A percentile compares a stretch with the other conserved stretches of the same genome.
These are phyloP conservation scores for Nowakowskiella sp. DNA, from an alignment of 192 early-diverging fungal species.

Conservation along the genomic window DNA sequence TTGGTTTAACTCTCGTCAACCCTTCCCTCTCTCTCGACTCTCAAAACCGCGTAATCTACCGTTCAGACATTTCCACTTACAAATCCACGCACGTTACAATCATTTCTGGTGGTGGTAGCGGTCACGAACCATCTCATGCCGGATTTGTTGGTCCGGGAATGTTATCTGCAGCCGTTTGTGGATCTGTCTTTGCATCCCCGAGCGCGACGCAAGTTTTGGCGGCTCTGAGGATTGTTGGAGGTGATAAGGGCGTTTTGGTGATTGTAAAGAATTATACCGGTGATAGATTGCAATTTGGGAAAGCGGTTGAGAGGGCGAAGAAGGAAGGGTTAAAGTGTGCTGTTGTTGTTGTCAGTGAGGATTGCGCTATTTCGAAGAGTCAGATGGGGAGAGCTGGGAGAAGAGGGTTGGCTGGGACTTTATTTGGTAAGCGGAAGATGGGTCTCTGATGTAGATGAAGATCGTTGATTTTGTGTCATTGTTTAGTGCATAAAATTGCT, in stretches of 20 bases:
- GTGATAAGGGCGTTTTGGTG: slow-evolving; percentile 60
- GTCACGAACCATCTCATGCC: slow-evolving; percentile 79
- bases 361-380: slow-evolving; percentile 66
- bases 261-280: slow-evolving; percentile 89
- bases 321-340: slow-evolving; percentile 60
- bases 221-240: slow-evolving; percentile 55
- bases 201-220: slow-evolving; percentile 68
- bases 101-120: slow-evolving; percentile 73
- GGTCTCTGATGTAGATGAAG: not conserved
- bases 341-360: slow-evolving; percentile 75
- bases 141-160: slow-evolving; percentile 68
- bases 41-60: slow-evolving; percentile 65
- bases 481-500: slow-evolving; percentile 67
- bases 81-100: slow-evolving; percentile 61
- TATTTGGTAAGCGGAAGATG: slow-evolving; percentile 27
- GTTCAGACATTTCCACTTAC: slow-evolving; percentile 38
- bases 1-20: too few relatives aligned
- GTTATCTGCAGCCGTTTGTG: slow-evolving; percentile 71
- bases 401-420: slow-evolving; percentile 70
- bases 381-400: slow-evolving; percentile 62
- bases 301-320: slow-evolving; percentile 69
- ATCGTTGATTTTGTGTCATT: not conserved
- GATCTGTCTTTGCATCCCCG: slow-evolving; percentile 82
- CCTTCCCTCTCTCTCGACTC: too few relatives aligned
- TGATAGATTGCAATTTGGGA: slow-evolving; percentile 56